Evolutionary conservation across 495 filamentous ascomycete genomes (phyloP), one percentile per base, ranked within the genome.

Genomic region (Penicillium pulvis): DNA sequence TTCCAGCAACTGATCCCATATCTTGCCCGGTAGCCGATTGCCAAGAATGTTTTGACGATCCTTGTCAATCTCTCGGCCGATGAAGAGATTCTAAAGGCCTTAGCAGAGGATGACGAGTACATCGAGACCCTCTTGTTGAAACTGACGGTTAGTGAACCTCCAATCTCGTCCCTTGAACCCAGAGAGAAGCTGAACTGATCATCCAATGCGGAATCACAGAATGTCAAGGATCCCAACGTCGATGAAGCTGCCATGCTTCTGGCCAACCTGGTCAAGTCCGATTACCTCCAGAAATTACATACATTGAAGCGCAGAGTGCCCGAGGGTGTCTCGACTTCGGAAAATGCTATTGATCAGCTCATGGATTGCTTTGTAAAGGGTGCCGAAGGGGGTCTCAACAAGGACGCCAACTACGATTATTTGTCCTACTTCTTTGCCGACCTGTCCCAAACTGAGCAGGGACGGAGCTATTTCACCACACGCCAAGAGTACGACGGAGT

Each of bases 291-390:
- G 55, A 83, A 83, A 44, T 73, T 98, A 24, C 66, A 90, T 14
- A 75, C 76, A 2, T 75, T 89, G 26, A 88, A 87, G 61, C 85
- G 90, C 49, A 71, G 84, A 10, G 51, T 66, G 39, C 87, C 88
- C 6, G 80, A 80, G 16, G 79, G 83, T 24, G 76, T 88, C 20
- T 92, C 92, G 4, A 79, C 68, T 6, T 88, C 89, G 4, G 79
- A 86, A 31, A 77, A 85, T 43, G 89, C 88, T 12, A 84, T 97
- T 51, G 91, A 96, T 69, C 95, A 98, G 68, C 76, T 98, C 19
- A 87, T 98, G 64, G 94, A 97, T 70, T 88, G 93, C 65, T 98
- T 98, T 68, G 95, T 98, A 55, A 92, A 91, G 74, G 93, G 93
- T 12, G 85, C 89, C 4, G 87, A 90, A 55, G 88, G 87, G 1